Conservation (phyloP, 441 rosid genomes). For the Syzygium malaccense region DNA sequence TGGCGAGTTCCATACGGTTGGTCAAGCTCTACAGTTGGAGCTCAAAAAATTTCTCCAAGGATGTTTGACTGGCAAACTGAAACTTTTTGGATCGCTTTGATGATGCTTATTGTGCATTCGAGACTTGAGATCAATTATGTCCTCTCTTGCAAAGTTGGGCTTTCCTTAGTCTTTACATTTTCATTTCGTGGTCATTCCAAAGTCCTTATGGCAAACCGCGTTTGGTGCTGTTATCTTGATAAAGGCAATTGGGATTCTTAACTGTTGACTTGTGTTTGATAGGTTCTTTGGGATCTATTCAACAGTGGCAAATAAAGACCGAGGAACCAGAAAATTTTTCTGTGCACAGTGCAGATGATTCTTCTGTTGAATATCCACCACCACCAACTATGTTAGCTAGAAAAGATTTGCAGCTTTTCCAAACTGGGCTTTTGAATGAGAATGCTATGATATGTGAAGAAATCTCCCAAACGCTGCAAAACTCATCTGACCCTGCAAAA, state of each 20-base stretch:
- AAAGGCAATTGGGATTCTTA: background rate
- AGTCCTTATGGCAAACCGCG: background rate
- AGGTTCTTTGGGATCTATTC: conserved; percentile 4
- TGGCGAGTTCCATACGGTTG: background rate
- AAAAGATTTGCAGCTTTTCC: background rate
- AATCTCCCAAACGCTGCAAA: conserved; percentile 22
- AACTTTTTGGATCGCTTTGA: background rate
- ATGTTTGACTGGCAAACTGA: background rate
- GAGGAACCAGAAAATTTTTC: conserved; percentile 16
- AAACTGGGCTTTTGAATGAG: background rate
- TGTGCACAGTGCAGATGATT: conserved; percentile 1
- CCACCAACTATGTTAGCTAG: background rate
- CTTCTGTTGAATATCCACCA: conserved; percentile 9
- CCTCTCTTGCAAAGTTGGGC: background rate
- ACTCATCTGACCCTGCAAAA: conserved; percentile 33
- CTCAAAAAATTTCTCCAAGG: background rate
- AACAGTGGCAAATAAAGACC: conserved; percentile 4
- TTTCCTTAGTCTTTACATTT: background rate
- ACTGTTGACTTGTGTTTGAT: background rate
- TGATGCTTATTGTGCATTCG: background rate
- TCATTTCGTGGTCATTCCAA: background rate
- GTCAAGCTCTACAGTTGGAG: background rate
- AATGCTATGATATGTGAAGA: conserved; percentile 17
- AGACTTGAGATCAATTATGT: background rate
- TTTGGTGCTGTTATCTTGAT: background rate